Base-by-base conservation (phyloP, 148 eudicot genomes). In the Limonium bicolor region DNA sequence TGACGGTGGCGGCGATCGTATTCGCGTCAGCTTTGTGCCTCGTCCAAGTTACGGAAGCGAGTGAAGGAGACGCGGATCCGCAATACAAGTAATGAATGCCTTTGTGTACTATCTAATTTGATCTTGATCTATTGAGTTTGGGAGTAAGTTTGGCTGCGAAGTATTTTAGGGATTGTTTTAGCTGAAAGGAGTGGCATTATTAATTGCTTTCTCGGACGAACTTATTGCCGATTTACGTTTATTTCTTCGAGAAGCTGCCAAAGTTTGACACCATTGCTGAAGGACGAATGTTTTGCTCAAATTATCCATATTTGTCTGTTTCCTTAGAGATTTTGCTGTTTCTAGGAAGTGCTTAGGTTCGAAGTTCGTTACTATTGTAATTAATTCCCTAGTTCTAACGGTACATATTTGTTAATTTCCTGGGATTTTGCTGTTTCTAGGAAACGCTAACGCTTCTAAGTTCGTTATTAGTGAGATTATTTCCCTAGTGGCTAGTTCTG, bases 21-120 rank as follows among this genome's bases (percentile, higher is more conserved):
- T 29, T 68, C 7, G 48, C 46, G 13, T 54, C 64, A 18, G 39
- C 67, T 9, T 56, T 62, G n/a, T 55, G 41, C 47, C 22, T 69
- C 36, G 37, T 26, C 53, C 48, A 39, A 13, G 44, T 58, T 31
- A 52, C 74, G 45, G 28, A 51, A 42, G 79, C 74, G 11, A 66
- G 72, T 50, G 53, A 67, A 39, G 93, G 86, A 22, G 86, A 77
- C 32, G 59, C 71, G 23, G 86, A 82, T 69, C 86, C 86, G 13
- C 36, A 77, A 56, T 82, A 77, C 74, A 69, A 60, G 93, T 82
- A 47, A 30, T n/a, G n/a, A n/a, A n/a, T n/a, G n/a, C n/a, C n/a
- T n/a, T n/a, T n/a, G n/a, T n/a, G n/a, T n/a, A 31, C 12, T 7
- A 7, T 11, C 7, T 17, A 6, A 6, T 12, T 5, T 53, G 17